Evolutionary conservation across 495 filamentous ascomycete genomes (phyloP).

Genomic region (Lichina pygmaea): DNA sequence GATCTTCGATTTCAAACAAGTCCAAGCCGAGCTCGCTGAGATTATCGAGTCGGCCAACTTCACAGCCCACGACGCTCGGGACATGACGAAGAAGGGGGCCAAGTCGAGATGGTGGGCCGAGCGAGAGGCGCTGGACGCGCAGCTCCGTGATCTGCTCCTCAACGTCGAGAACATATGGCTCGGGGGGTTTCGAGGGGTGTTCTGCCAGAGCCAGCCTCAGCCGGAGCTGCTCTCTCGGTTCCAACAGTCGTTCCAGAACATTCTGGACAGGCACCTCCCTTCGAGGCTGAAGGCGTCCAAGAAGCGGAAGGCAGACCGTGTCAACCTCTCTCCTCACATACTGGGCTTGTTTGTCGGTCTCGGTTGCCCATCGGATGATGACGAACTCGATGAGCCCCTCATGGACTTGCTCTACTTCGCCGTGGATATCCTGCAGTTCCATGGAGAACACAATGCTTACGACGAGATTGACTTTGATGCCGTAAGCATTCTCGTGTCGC

Average conservation of each 20-base stretch:
- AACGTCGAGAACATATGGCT: conserved; percentile 87
- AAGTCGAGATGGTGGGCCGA: conserved; percentile 75
- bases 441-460: conserved; percentile 87
- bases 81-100: conserved; percentile 27
- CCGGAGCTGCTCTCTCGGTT: conserved; percentile 41
- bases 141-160: conserved; percentile 47
- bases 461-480: conserved; percentile 92
- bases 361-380: conserved; percentile 36
- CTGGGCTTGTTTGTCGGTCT: conserved; percentile 73
- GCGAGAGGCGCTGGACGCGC: conserved; percentile 49
- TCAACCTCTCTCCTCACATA: conserved; percentile 48
- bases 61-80: conserved; percentile 47
- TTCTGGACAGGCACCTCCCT: conserved; percentile 68
- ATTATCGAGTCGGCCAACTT: conserved; percentile 56
- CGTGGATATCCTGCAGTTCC: conserved; percentile 87
- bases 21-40: conserved; percentile 48
- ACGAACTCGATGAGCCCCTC: conserved; percentile 61
- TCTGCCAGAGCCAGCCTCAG: conserved; percentile 40
- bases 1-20: conserved; percentile 57
- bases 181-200: conserved; percentile 75
- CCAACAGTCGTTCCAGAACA: conserved; percentile 44
- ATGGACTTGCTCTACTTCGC: conserved; percentile 87
- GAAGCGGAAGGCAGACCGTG: conserved; percentile 15
- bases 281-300: conserved; percentile 46
- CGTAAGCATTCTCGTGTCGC: conserved; percentile 7